Evolutionary conservation across 805 yeast species (phyloP).

Genomic region (Metschnikowia lachancei): DNA sequence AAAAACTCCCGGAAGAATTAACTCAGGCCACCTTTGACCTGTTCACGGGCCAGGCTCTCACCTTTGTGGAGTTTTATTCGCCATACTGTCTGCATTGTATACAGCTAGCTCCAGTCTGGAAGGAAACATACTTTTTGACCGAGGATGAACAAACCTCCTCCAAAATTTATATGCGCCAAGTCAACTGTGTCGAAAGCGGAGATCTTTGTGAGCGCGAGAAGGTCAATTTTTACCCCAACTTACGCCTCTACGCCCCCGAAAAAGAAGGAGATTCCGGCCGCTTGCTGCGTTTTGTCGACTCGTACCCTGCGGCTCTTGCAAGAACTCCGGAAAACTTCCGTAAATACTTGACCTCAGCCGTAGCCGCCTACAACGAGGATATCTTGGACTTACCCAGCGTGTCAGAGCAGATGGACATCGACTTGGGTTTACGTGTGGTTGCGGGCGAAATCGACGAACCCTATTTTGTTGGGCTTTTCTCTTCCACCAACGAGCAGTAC

Average conservation of each 20-base stretch:
- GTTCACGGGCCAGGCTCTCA: slow-evolving; percentile 50
- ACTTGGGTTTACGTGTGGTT: slow-evolving; percentile 46
- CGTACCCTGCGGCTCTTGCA: slow-evolving; percentile 47
- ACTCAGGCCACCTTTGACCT: slow-evolving; percentile 50
- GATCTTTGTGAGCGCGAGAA: slow-evolving; percentile 75
- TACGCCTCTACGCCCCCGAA: slow-evolving; percentile 64
- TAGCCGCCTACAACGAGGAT: slow-evolving; percentile 43
- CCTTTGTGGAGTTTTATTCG: slow-evolving; percentile 84
- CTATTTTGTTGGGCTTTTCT: slow-evolving; percentile 63
- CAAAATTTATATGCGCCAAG: slow-evolving; percentile 63
- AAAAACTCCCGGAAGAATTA: slow-evolving; percentile 49
- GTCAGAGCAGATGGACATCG: slow-evolving; percentile 39
- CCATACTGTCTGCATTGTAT: slow-evolving; percentile 88
- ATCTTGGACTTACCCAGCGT: slow-evolving; percentile 39
- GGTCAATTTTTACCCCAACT: slow-evolving; percentile 64
- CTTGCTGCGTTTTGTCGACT: slow-evolving; percentile 31
- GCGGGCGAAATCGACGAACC: slow-evolving; percentile 52
- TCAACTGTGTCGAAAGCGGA: slow-evolving; percentile 82
- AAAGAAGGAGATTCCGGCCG: slow-evolving; percentile 28
- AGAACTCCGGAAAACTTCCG: slow-evolving; percentile 50
- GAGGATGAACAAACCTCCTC: slow-evolving; percentile 43
- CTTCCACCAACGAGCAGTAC: slow-evolving; percentile 47
- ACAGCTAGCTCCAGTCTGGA: slow-evolving; percentile 80
- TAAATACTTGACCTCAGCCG: slow-evolving; percentile 54
- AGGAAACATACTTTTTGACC: slow-evolving; percentile 53